Base-by-base conservation (phyloP, 495 filamentous ascomycete genomes). In the Immersiella caudata region DNA sequence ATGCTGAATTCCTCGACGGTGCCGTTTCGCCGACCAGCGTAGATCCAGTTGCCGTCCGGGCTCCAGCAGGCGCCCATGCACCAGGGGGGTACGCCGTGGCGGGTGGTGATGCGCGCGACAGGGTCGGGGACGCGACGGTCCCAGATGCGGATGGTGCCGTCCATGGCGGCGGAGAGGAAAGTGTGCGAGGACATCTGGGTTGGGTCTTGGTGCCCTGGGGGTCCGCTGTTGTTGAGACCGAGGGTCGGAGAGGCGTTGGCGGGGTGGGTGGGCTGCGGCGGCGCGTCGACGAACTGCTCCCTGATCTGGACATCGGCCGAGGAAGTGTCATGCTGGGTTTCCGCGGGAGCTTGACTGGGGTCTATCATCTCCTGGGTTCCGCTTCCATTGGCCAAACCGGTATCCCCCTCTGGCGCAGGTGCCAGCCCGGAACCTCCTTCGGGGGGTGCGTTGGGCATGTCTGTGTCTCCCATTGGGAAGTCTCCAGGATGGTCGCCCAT, bases 21-120 rank as follows among this genome's bases (percentile, higher is more conserved):
- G 63, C 93, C 91, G 78, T 98, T 99, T 62, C 96, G 85, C 46
- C 95, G 86, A 6, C 95, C 95, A 18, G 91, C 93, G 78, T 97
- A 99, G 64, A 99, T 93, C 78, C 85, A 94, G 77, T 99, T 97
- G 26, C 95, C 95, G 78, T 97, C 91, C 1, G 93, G 93, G 67
- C 90, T 93, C 95, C 96, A 99, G 79, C 92, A 96, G n/a, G 93
- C 93, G 68, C 90, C 92, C 90, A 97, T 98, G 77, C 94, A 97
- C 96, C 96, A 99, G 9, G 93, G 95, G 2, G 96, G 93, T 7
- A 90, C 88, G 60, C 90, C 90, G 24, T 80, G 83, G 11, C 84
- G 81, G 61, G 91, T 90, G 18, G 81, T 82, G 59, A 97, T 93
- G 40, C 88, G 85, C 29, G 96, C 93, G 14, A 97, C 81, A 3